phyloP scores from a whole-genome alignment of 371 early-diverging fungal species.

The Mucor racemosus region DNA sequence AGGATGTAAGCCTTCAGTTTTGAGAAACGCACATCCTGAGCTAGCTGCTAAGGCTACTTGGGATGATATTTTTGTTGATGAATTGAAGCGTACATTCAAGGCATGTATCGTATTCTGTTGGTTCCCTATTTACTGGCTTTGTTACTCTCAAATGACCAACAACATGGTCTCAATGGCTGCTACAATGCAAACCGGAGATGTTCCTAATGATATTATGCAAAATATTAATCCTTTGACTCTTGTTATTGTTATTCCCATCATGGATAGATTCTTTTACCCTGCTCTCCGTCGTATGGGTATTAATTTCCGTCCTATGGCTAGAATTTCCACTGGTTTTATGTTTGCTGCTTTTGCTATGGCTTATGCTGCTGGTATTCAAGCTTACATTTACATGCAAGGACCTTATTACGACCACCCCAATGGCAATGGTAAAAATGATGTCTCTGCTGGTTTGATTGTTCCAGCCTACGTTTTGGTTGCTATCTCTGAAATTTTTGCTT shows the following conservation, averaged over 20 bases:
- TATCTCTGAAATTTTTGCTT: constrained; percentile 75
- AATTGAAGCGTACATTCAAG: constrained; percentile 64
- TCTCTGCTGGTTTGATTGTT: constrained; percentile 70
- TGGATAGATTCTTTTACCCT: constrained; percentile 75
- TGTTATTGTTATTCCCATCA: constrained; percentile 73
- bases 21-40: constrained; percentile 39
- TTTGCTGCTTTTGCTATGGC: constrained; percentile 70
- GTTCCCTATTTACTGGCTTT: constrained; percentile 82
- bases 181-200: constrained; percentile 70
- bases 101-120: constrained; percentile 77
- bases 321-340: constrained; percentile 75
- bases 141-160: constrained; percentile 77
- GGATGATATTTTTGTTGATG: constrained; percentile 77
- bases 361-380: constrained; percentile 75
- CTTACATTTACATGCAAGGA: constrained; percentile 58
- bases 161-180: constrained; percentile 77
- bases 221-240: constrained; percentile 70
- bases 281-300: constrained; percentile 69
- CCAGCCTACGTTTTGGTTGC: constrained; percentile 74
- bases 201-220: constrained; percentile 68
- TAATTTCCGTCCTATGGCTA: constrained; percentile 68
- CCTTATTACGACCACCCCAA: constrained; percentile 32
- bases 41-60: constrained; percentile 49
- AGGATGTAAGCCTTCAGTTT: constrained; percentile 42
- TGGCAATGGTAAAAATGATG: constrained; percentile 51